Base-by-base conservation (phyloP, 1,284 basidiomycete genomes). In the Exobasidium cylindrosporum region DNA sequence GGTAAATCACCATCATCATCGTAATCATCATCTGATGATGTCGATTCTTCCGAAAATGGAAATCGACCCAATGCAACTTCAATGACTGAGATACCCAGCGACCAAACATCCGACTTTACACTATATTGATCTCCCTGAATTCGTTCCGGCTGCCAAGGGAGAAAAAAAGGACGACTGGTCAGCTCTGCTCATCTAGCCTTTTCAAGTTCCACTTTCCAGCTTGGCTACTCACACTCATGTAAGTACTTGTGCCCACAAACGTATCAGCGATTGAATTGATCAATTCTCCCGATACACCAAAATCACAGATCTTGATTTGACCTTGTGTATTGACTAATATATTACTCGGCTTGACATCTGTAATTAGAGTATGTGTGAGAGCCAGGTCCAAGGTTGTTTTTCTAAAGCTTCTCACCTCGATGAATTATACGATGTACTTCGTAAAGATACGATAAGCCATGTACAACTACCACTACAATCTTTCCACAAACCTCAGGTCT, bases 351-450 rank as follows among this genome's bases (percentile, higher is more conserved):
- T 99, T 99, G 84, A 99, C 97, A 77, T 98, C 95, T 96, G 65
- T 47, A 24, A 24, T 24, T n/a, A n/a, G n/a, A n/a, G n/a, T n/a
- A n/a, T n/a, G n/a, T n/a, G n/a, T n/a, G n/a, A n/a, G n/a, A n/a
- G n/a, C n/a, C n/a, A n/a, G n/a, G n/a, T n/a, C n/a, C n/a, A n/a
- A n/a, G n/a, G n/a, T n/a, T n/a, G n/a, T n/a, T n/a, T n/a, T n/a
- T n/a, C 13, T 26, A 6, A 10, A 4, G n/a, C n/a, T 1, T 14
- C 56, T 61, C 69, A 94, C 93, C 93, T 79, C 96, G 89, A 81
- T 98, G 95, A 73, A 99, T 98, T 81, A 98, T 98, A n/a, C 93
- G 88, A 81, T 98, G 96, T 1, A 89, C 90, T 78, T 98, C 96
- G 81, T 99, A 98, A n/a, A 99, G 86, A 81, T 98, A 99, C 14